phyloP scores from a whole-genome alignment of 2,329 filamentous ascomycete genomes.

The Ramichloridium luteum region DNA sequence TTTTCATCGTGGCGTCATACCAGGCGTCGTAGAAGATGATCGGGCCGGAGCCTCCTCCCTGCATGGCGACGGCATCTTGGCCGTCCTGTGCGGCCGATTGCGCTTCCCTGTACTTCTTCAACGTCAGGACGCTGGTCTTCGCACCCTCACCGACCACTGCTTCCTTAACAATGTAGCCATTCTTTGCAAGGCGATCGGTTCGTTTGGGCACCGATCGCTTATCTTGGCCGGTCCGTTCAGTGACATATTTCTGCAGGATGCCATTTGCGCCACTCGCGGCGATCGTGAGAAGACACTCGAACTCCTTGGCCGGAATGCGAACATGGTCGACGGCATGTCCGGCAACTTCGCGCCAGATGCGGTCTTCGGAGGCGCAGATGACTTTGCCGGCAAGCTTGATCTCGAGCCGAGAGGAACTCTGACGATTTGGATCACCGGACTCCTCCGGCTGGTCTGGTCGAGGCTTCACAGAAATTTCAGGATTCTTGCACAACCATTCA shows the following conservation, averaged over 20 bases:
- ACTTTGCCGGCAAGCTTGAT: constrained; percentile 17
- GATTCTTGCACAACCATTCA: constrained; percentile 44
- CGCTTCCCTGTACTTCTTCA: constrained; percentile 33
- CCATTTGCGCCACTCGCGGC: constrained; percentile 42
- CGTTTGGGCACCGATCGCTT: constrained; percentile 52
- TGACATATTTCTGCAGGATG: constrained; percentile 46
- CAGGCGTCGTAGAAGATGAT: constrained; percentile 37
- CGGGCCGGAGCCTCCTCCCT: constrained; percentile 3
- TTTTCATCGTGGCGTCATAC: constrained; percentile 35
- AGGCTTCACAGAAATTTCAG: constrained; percentile 43
- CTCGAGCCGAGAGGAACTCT: constrained; percentile 3
- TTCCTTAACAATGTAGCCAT: constrained; percentile 51
- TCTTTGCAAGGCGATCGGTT: constrained; percentile 43
- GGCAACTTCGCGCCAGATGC: constrained; percentile 48
- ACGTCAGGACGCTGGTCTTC: constrained; percentile 45
- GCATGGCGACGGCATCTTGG: background rate
- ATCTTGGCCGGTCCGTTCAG: constrained; percentile 46
- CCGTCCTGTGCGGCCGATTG: constrained; percentile 8
- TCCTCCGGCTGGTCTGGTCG: too few relatives aligned
- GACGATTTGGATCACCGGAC: too few relatives aligned
- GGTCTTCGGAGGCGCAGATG: constrained; percentile 41
- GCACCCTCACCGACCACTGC: constrained; percentile 35
- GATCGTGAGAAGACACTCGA: constrained; percentile 46
- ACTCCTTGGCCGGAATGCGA: constrained; percentile 43
- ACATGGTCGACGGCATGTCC: constrained; percentile 46